Evolutionary conservation across 2,329 filamentous ascomycete species (phyloP).

Genomic region (Curvularia lunata): DNA sequence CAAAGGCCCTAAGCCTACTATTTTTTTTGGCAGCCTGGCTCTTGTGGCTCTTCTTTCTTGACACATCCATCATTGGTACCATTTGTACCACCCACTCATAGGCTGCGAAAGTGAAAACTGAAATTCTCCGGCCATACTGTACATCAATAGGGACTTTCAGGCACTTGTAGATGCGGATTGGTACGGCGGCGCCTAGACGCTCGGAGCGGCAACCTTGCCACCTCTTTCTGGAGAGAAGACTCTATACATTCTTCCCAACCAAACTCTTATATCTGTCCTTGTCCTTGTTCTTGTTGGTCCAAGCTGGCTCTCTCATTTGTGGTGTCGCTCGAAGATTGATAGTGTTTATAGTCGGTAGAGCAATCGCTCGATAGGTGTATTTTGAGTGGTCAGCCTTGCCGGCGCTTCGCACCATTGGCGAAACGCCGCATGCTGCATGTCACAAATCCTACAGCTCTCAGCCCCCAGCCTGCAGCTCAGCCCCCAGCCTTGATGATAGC

Average conservation of each 20-base stretch:
- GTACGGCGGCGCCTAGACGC: too few relatives aligned
- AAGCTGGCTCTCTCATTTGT: background rate
- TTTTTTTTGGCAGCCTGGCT: background rate
- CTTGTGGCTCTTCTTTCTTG: background rate
- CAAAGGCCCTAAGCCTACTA: background rate
- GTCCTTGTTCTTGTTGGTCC: constrained; percentile 12
- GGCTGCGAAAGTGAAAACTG: too few relatives aligned
- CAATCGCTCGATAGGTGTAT: too few relatives aligned
- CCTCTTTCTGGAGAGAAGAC: constrained; percentile 35
- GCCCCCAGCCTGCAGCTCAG: background rate
- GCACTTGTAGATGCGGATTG: too few relatives aligned
- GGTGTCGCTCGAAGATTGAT: too few relatives aligned
- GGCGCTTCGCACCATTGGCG: background rate
- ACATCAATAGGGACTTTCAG: too few relatives aligned
- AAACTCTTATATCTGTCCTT: constrained; percentile 37
- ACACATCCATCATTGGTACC: background rate
- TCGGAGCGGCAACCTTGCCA: constrained; percentile 20
- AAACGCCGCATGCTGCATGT: too few relatives aligned
- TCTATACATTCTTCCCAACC: constrained; percentile 27
- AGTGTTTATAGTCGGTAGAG: too few relatives aligned
- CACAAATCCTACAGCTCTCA: too few relatives aligned
- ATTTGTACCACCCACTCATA: background rate
- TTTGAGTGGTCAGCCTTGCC: too few relatives aligned
- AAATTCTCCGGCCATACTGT: too few relatives aligned
- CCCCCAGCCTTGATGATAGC: constrained; percentile 2